These are phyloP conservation scores for Aspergillus phoenicis DNA, from an alignment of 2,329 filamentous ascomycete species.

Conservation along the genomic window DNA sequence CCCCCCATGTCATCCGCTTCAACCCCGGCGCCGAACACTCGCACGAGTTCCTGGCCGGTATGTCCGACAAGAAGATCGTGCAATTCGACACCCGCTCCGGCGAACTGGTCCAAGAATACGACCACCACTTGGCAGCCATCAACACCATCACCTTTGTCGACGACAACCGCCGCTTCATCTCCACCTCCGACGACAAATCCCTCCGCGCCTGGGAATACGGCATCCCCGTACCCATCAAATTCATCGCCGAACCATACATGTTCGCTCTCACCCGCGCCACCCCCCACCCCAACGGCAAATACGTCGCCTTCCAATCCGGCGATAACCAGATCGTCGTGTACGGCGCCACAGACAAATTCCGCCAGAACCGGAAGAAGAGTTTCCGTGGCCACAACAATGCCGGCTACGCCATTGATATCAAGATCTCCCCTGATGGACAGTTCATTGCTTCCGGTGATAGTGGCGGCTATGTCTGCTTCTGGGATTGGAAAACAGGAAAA, in stretches of 20 bases:
- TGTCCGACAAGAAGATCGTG: conserved; percentile 98
- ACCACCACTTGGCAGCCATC: conserved; percentile 95
- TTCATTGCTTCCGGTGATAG: conserved; percentile 87
- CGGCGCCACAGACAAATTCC: conserved; percentile 90
- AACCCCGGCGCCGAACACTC: conserved; percentile 76
- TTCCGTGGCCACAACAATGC: conserved; percentile 96
- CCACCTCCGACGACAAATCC: conserved; percentile 95
- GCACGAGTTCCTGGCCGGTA: conserved; percentile 91
- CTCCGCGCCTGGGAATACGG: conserved; percentile 97
- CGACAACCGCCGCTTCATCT: conserved; percentile 92
- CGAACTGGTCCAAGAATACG: conserved; percentile 92
- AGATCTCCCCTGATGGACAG: conserved; percentile 86
- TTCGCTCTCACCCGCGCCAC: conserved; percentile 88
- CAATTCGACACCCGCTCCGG: conserved; percentile 88
- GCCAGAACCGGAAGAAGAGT: conserved; percentile 95
- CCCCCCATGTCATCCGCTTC: conserved; percentile 91
- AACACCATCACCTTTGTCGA: conserved; percentile 98
- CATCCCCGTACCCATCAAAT: conserved; percentile 97
- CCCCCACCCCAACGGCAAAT: conserved; percentile 85
- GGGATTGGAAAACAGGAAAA: conserved; percentile 99
- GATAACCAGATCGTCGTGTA: conserved; percentile 99
- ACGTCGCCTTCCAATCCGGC: conserved; percentile 87
- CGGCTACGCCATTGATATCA: conserved; percentile 87
- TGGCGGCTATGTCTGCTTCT: conserved; percentile 89
- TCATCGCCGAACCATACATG: conserved; percentile 97